Evolutionary conservation across 306 rosid species (phyloP).

Genomic region (Quercus suber): DNA sequence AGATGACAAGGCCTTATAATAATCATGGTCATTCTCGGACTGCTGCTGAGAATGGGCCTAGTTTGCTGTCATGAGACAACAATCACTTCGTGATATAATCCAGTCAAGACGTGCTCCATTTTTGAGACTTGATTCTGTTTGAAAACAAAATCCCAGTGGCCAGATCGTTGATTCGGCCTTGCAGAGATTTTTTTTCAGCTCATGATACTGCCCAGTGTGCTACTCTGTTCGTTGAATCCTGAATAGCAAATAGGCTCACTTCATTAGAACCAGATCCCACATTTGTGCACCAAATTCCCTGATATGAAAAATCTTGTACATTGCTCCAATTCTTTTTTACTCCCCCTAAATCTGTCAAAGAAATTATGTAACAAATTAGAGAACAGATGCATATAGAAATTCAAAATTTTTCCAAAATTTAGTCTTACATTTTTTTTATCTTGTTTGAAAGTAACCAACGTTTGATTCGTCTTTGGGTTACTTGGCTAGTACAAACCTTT

Average conservation of each 20-base stretch:
- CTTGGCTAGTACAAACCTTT: not conserved
- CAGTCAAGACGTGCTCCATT: conserved; percentile 6
- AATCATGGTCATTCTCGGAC: conserved; percentile 62
- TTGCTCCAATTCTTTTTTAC: conserved; percentile 23
- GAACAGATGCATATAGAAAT: conserved; percentile 27
- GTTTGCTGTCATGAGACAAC: conserved; percentile 50
- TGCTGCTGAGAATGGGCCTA: conserved; percentile 82
- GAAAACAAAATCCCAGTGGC: not conserved
- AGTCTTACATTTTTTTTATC: not conserved
- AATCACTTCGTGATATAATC: conserved; percentile 12
- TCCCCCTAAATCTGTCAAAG: conserved; percentile 7
- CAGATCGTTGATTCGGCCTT: not conserved
- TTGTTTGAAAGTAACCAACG: not conserved
- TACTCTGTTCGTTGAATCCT: not conserved
- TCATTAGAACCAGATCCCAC: conserved; percentile 24
- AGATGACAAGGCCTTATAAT: conserved; percentile 65
- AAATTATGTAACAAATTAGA: conserved; percentile 21
- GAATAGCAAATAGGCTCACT: conserved; percentile 20
- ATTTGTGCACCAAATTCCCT: conserved; percentile 3
- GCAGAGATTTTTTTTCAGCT: not conserved
- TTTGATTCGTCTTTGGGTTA: not conserved
- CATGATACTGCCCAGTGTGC: not conserved
- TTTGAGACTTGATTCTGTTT: conserved; percentile 2
- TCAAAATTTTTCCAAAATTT: conserved; percentile 11
- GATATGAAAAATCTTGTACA: conserved; percentile 41